Conservation (phyloP, 2,329 filamentous ascomycete genomes). For the Colletotrichum brevisporum region DNA sequence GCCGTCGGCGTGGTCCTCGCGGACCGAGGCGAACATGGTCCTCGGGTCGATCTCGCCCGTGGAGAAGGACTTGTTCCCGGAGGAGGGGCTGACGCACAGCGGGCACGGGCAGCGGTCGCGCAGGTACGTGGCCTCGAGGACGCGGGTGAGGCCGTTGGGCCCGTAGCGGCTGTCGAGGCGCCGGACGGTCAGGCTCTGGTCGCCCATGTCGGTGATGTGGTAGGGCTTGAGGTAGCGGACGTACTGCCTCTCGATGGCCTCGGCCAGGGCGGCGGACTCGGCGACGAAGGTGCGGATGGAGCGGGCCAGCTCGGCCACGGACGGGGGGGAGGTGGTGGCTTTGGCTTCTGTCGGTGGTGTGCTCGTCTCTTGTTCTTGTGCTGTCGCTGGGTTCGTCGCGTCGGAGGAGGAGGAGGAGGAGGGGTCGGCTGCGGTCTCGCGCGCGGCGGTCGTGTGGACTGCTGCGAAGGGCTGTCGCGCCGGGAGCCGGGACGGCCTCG, state of each 20-base stretch:
- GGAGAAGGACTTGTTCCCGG: conserved; percentile 70
- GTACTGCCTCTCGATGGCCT: background rate
- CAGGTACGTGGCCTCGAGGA: conserved; percentile 49
- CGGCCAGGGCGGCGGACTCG: background rate
- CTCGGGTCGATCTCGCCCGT: conserved; percentile 56
- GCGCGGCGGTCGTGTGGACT: conserved; percentile 27
- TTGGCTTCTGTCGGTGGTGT: too few relatives aligned
- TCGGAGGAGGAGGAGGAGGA: background rate
- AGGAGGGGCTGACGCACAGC: conserved; percentile 68
- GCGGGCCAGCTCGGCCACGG: background rate
- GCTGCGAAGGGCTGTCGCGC: background rate
- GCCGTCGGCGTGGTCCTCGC: conserved; percentile 51
- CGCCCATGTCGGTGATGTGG: background rate
- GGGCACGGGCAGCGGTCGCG: conserved; percentile 70
- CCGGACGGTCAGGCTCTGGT: background rate
- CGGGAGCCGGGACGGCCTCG: background rate
- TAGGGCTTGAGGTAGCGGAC: background rate
- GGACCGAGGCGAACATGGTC: conserved; percentile 51
- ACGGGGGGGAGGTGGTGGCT: too few relatives aligned
- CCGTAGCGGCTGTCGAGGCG: background rate
- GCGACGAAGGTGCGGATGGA: background rate
- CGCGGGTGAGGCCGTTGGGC: background rate
- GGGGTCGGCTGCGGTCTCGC: background rate
- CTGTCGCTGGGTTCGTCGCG: background rate
- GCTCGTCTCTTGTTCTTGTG: background rate